These are phyloP conservation scores for Moelleriella libera DNA, from an alignment of 2,329 filamentous ascomycete species.

Conservation along the genomic window DNA sequence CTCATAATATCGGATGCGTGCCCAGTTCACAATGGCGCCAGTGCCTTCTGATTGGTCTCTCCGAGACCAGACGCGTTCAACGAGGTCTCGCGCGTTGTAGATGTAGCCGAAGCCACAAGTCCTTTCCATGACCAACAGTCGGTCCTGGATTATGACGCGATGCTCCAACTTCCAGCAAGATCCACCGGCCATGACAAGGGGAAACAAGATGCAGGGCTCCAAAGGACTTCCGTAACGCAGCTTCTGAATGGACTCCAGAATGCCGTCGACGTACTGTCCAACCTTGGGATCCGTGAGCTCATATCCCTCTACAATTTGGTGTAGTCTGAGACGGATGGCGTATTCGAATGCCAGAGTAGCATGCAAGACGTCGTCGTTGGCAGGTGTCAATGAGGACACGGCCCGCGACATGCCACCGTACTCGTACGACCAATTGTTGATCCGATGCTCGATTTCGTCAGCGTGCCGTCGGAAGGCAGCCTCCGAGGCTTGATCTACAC, in stretches of 20 bases:
- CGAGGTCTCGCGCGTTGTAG: slow-evolving; percentile 21
- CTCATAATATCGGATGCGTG: slow-evolving; percentile 19
- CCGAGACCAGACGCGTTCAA: slow-evolving; percentile 23
- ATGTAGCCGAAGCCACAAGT: slow-evolving; percentile 28
- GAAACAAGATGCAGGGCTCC: slow-evolving; percentile 25
- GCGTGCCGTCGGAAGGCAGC: slow-evolving; percentile 15
- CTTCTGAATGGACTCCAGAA: slow-evolving; percentile 20
- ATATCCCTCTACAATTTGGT: slow-evolving; percentile 28
- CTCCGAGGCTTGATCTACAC: slow-evolving; percentile 16
- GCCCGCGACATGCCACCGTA: slow-evolving; percentile 13
- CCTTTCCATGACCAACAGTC: slow-evolving; percentile 27
- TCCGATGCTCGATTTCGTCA: slow-evolving; percentile 16
- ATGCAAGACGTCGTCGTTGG: slow-evolving; percentile 15
- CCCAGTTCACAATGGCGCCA: slow-evolving; percentile 18
- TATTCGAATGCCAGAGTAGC: slow-evolving; percentile 24
- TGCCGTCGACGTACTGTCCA: slow-evolving; percentile 15
- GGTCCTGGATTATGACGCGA: slow-evolving; percentile 22
- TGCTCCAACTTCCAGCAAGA: slow-evolving; percentile 20
- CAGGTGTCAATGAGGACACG: slow-evolving; percentile 8
- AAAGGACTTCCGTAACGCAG: slow-evolving; percentile 26
- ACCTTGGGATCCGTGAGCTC: slow-evolving; percentile 19
- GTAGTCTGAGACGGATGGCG: slow-evolving; percentile 24
- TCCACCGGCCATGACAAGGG: slow-evolving; percentile 26
- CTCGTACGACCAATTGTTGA: slow-evolving; percentile 22
- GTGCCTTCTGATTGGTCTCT: slow-evolving; percentile 14